Percentiles rank a stretch among this genome's conserved stretches.
These are phyloP conservation scores for Blastocladiella emersonii DNA, from an alignment of 371 early-diverging fungal genomes.

Conservation along the genomic window DNA sequence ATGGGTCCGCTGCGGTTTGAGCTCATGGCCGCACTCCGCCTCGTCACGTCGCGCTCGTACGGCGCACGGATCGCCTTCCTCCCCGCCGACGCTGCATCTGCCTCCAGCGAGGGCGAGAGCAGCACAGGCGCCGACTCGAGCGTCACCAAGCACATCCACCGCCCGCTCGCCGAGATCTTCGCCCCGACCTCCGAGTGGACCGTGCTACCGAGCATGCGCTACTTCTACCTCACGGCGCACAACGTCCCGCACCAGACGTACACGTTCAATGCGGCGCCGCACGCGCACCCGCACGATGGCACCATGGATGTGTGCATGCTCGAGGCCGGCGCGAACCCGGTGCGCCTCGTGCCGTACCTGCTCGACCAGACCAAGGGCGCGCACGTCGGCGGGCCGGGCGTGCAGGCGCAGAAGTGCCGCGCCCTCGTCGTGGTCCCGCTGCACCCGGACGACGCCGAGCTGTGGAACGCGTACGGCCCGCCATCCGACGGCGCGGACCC, in stretches of 20 bases:
- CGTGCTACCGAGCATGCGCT: neutral
- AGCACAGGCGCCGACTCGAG: too few relatives aligned
- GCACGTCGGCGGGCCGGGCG: neutral
- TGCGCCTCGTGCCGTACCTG: neutral
- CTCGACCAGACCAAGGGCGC: neutral
- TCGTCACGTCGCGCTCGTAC: neutral
- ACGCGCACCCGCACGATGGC: neutral
- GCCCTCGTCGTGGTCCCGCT: neutral
- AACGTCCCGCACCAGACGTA: neutral
- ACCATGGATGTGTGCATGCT: neutral
- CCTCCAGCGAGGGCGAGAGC: too few relatives aligned
- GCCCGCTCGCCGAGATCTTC: neutral
- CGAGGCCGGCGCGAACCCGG: neutral
- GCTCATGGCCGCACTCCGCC: neutral
- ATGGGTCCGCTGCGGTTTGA: neutral
- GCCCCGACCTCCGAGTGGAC: neutral
- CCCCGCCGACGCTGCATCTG: neutral
- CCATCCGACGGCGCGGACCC: too few relatives aligned
- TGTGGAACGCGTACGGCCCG: neutral
- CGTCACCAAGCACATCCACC: neutral
- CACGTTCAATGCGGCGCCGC: neutral
- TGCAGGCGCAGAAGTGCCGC: neutral
- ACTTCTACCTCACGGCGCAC: neutral
- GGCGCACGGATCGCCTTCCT: neutral
- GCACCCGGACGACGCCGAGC: neutral